These are phyloP conservation scores for Ceratobasidium sp. DNA, from an alignment of 1,284 basidiomycete genomes.

Conservation along the genomic window DNA sequence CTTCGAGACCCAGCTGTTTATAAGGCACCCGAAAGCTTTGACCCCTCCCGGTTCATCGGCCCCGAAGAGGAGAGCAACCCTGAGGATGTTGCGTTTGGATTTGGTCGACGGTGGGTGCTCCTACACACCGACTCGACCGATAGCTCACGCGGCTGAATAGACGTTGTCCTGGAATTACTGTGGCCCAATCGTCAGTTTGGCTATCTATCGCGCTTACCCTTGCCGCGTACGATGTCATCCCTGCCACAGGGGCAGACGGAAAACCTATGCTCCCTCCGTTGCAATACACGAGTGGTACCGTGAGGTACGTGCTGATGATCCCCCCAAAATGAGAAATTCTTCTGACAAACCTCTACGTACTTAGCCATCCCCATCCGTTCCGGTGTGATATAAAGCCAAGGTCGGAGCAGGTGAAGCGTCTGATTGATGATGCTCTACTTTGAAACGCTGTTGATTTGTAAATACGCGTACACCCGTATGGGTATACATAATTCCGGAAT, in stretches of 20 bases:
- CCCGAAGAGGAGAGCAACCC: not conserved
- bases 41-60: slow-evolving; percentile 1
- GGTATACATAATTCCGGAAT: too few relatives aligned
- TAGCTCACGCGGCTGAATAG: not conserved
- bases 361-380: not conserved
- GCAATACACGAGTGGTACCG: not conserved
- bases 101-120: slow-evolving; percentile 16
- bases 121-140: not conserved
- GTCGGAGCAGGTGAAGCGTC: not conserved
- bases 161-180: slow-evolving; percentile 21
- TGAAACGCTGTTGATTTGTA: not conserved
- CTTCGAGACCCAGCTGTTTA: slow-evolving; percentile 17
- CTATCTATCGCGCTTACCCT: slow-evolving; percentile 19
- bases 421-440: not conserved
- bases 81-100: slow-evolving; percentile 19
- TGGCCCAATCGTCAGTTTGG: slow-evolving; percentile 32
- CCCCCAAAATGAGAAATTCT: not conserved
- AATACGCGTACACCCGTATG: too few relatives aligned
- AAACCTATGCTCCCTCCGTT: slow-evolving; percentile 4
- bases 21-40: slow-evolving; percentile 8
- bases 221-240: slow-evolving; percentile 14
- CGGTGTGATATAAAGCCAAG: not conserved
- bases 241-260: not conserved
- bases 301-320: slow-evolving; percentile 3
- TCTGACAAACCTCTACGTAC: not conserved